Conservation (phyloP, 345 rosid species). For the Cochlearia excelsa region DNA sequence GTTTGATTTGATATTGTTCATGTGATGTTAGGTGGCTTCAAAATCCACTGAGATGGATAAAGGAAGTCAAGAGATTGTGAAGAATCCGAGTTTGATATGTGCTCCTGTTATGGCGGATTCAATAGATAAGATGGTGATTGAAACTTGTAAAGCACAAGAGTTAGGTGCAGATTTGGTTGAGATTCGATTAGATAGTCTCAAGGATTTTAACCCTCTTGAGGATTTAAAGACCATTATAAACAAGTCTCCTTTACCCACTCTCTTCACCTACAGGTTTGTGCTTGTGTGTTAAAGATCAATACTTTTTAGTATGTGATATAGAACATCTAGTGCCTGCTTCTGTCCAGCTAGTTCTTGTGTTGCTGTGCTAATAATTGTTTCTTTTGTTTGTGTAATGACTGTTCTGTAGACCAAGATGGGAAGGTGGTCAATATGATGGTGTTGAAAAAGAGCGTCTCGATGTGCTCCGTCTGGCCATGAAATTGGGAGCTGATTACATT, state of each 20-base stretch:
- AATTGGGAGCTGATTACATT: constrained; percentile 87
- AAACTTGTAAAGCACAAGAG: constrained; percentile 51
- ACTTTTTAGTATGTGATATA: constrained; percentile 4
- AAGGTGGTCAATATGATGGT: constrained; percentile 88
- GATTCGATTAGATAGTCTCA: constrained; percentile 71
- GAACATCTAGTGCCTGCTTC: not conserved
- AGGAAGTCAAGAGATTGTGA: constrained; percentile 37
- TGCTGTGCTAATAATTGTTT: not conserved
- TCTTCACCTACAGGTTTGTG: constrained; percentile 82
- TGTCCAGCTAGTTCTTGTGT: not conserved
- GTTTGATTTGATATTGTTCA: not conserved
- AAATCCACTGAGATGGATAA: constrained; percentile 32
- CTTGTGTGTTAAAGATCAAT: constrained; percentile 9
- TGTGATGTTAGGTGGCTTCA: constrained; percentile 41
- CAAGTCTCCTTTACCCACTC: constrained; percentile 63
- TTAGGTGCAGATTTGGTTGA: constrained; percentile 83
- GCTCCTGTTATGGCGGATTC: constrained; percentile 79
- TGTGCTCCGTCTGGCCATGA: constrained; percentile 77
- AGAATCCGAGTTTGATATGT: constrained; percentile 67
- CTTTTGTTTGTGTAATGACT: not conserved
- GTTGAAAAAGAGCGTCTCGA: constrained; percentile 68
- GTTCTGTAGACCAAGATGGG: constrained; percentile 77
- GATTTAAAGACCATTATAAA: constrained; percentile 53
- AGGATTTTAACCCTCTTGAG: constrained; percentile 42
- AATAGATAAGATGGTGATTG: constrained; percentile 48